Evolutionary conservation across 2,329 filamentous ascomycete species (phyloP).

Genomic region (Cordyceps militaris): DNA sequence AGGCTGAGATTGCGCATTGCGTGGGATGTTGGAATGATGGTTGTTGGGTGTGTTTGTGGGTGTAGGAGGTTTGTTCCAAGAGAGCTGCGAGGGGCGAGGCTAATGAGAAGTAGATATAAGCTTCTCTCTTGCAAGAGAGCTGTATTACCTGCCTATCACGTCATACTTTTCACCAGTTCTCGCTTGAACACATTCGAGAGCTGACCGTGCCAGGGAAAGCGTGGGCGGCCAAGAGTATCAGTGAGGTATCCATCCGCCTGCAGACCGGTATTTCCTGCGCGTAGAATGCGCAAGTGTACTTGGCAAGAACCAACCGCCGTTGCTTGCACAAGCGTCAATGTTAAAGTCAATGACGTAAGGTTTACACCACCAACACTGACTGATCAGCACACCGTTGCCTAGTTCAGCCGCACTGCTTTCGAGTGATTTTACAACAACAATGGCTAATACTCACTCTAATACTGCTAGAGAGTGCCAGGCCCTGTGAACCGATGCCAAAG

Average conservation of each 20-base stretch:
- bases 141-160: slow-evolving; percentile 10
- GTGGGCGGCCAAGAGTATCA: neutral
- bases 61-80: neutral
- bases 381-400: neutral
- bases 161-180: slow-evolving; percentile 12
- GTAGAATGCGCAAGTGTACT: neutral
- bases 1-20: slow-evolving; percentile 73
- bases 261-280: neutral
- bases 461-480: too few relatives aligned
- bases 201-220: neutral
- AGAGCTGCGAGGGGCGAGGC: neutral
- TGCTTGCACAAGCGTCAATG: neutral
- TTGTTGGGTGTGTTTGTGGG: neutral
- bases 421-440: neutral
- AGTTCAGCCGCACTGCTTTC: neutral
- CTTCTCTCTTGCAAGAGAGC: neutral
- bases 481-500: too few relatives aligned
- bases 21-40: neutral
- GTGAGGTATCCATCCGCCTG: neutral
- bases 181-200: slow-evolving; percentile 6
- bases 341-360: slow-evolving; percentile 11
- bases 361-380: neutral
- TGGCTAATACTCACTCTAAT: too few relatives aligned
- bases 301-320: neutral
- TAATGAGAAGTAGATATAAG: slow-evolving; percentile 1